Evolutionary conservation across 805 yeast genomes (phyloP).

Genomic region (Dipodascopsis uninucleata): DNA sequence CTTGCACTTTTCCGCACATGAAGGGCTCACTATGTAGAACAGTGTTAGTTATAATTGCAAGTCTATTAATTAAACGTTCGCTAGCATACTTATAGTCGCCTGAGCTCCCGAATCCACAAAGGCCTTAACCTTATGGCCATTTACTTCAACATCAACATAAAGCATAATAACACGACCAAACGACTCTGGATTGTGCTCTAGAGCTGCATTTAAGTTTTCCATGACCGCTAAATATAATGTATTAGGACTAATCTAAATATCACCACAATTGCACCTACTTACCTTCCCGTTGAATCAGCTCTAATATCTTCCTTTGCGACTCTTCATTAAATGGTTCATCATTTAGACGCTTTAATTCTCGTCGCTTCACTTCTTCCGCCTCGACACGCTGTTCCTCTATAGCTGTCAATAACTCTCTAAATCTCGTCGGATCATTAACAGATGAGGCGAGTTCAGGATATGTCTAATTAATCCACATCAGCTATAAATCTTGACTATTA

Average conservation of each 20-base stretch:
- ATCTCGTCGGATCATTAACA: slow-evolving; percentile 48
- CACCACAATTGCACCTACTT: no score
- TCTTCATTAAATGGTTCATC: slow-evolving; percentile 69
- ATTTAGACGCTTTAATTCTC: slow-evolving; percentile 50
- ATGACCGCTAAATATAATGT: slow-evolving; percentile 51
- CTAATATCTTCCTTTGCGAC: slow-evolving; percentile 60
- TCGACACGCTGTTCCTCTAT: slow-evolving; percentile 32
- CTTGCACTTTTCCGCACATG: slow-evolving; percentile 69
- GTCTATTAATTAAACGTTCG: no score
- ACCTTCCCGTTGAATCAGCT: slow-evolving; percentile 52
- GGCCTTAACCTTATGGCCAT: slow-evolving; percentile 79
- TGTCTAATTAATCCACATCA: slow-evolving; percentile 17
- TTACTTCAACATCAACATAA: slow-evolving; percentile 71
- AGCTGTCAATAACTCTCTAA: slow-evolving; percentile 39
- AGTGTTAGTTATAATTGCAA: no score
- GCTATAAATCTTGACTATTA: not conserved
- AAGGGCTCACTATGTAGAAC: slow-evolving; percentile 66
- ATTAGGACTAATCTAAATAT: no score
- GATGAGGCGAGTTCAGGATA: slow-evolving; percentile 50
- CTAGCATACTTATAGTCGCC: slow-evolving; percentile 51
- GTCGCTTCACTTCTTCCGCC: slow-evolving; percentile 39
- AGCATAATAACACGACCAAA: slow-evolving; percentile 82
- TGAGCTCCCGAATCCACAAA: slow-evolving; percentile 98
- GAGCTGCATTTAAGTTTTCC: slow-evolving; percentile 73
- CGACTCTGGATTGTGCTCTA: slow-evolving; percentile 85